Percentiles rank a stretch among this genome's conserved stretches.
These are phyloP conservation scores for Polyporus arcularius DNA, from an alignment of 768 basidiomycete genomes.

Conservation along the genomic window DNA sequence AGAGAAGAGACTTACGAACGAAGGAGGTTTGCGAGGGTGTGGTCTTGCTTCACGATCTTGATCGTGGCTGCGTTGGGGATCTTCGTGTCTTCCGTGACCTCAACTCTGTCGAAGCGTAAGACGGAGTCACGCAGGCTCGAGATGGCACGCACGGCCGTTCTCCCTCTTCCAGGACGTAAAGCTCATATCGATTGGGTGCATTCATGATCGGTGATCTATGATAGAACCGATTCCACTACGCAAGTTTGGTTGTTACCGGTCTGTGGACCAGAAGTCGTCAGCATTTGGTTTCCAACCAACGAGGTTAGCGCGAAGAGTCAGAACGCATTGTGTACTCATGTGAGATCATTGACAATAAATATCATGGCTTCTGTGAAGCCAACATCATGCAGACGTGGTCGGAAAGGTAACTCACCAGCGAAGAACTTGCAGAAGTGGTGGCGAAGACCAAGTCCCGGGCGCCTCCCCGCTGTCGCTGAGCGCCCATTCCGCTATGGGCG, in stretches of 20 bases:
- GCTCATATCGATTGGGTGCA: conserved; percentile 90
- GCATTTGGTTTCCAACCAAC: not conserved
- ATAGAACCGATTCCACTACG: conserved; percentile 3
- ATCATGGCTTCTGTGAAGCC: conserved; percentile 39
- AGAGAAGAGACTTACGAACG: conserved; percentile 68
- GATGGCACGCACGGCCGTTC: conserved; percentile 80
- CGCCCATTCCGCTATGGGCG: not conserved
- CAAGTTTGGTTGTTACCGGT: not conserved
- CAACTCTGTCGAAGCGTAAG: conserved; percentile 56
- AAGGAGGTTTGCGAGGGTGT: conserved; percentile 96
- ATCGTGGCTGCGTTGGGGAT: conserved; percentile 97
- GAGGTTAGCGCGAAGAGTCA: conserved; percentile 36
- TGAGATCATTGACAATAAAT: conserved; percentile 68
- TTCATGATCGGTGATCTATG: conserved; percentile 59
- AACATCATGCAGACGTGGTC: conserved; percentile 45
- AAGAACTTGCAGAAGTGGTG: not conserved
- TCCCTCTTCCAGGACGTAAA: conserved; percentile 89
- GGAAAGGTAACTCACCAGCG: conserved; percentile 21
- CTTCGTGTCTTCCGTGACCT: conserved; percentile 93
- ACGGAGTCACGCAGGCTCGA: conserved; percentile 12
- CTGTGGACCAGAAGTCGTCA: not conserved
- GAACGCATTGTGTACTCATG: conserved; percentile 53
- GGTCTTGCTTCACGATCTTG: conserved; percentile 94
- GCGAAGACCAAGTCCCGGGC: conserved; percentile 2
- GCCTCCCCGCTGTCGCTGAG: not conserved